These are phyloP conservation scores for Solanum clarkiae DNA, from an alignment of 257 asterid species.

Conservation along the genomic window DNA sequence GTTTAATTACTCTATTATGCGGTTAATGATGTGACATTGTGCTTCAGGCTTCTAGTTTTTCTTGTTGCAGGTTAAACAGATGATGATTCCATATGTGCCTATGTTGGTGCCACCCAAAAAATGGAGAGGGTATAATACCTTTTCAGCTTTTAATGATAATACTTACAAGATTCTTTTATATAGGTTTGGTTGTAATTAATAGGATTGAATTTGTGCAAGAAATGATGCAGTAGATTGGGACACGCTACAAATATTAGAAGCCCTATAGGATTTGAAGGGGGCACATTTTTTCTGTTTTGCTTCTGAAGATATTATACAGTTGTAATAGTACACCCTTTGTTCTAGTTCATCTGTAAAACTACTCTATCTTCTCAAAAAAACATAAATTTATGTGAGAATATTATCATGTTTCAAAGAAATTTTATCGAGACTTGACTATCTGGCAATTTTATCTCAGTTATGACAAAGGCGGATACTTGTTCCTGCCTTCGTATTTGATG, in stretches of 20 bases:
- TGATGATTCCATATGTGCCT: conserved; percentile 81
- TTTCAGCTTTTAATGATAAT: not conserved
- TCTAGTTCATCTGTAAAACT: not conserved
- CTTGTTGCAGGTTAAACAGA: conserved; percentile 60
- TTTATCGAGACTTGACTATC: not conserved
- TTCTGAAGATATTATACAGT: not conserved
- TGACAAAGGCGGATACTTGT: conserved; percentile 91
- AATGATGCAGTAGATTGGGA: not conserved
- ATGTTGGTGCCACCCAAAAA: conserved; percentile 97
- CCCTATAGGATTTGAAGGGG: not conserved
- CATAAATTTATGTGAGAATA: not conserved
- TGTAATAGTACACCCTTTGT: not conserved
- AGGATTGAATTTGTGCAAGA: not conserved
- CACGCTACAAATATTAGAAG: not conserved
- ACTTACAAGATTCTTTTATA: not conserved
- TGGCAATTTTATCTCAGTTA: conserved; percentile 39
- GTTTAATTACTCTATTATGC: not conserved
- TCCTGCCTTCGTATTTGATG: conserved; percentile 87
- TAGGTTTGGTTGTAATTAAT: not conserved
- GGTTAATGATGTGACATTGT: not conserved
- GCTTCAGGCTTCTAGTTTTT: not conserved
- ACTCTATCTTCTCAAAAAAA: not conserved
- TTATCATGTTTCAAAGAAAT: not conserved
- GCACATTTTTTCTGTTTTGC: not conserved
- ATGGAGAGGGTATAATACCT: conserved; percentile 72